Evolutionary conservation across 208 protist genomes (phyloP).

Genomic region (Leishmania aethiopica): DNA sequence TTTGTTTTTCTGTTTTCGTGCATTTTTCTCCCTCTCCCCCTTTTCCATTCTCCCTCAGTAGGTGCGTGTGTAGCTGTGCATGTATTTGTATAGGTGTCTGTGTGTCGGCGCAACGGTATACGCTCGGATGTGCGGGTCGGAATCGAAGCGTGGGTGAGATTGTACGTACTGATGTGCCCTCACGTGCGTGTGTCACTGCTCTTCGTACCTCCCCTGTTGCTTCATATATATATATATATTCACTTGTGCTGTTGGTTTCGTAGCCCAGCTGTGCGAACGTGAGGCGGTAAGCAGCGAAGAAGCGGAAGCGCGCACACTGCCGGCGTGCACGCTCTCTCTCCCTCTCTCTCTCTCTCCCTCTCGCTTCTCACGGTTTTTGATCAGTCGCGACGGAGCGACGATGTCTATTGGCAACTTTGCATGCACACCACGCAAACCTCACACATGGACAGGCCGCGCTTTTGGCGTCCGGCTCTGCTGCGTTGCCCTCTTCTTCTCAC

Average conservation of each 20-base stretch:
- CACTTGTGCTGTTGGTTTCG: background rate
- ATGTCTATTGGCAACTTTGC: background rate
- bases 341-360: background rate
- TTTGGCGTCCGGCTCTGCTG: background rate
- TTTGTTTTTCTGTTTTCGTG: too few species aligned
- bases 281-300: background rate
- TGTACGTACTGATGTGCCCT: background rate
- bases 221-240: background rate
- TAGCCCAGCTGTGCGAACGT: background rate
- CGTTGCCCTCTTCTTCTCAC: background rate
- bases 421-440: background rate
- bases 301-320: background rate
- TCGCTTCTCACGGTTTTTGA: background rate
- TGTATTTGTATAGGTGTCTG: background rate
- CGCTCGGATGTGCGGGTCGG: background rate
- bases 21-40: background rate
- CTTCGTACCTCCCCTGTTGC: background rate
- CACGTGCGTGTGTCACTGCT: background rate
- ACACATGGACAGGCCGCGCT: background rate
- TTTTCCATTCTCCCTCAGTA: background rate
- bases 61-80: background rate
- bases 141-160: background rate
- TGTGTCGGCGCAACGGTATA: background rate
- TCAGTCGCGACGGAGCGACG: background rate
- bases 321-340: background rate